Base-by-base conservation (phyloP, 2,329 filamentous ascomycete species). In the Sporothrix curviconia region DNA sequence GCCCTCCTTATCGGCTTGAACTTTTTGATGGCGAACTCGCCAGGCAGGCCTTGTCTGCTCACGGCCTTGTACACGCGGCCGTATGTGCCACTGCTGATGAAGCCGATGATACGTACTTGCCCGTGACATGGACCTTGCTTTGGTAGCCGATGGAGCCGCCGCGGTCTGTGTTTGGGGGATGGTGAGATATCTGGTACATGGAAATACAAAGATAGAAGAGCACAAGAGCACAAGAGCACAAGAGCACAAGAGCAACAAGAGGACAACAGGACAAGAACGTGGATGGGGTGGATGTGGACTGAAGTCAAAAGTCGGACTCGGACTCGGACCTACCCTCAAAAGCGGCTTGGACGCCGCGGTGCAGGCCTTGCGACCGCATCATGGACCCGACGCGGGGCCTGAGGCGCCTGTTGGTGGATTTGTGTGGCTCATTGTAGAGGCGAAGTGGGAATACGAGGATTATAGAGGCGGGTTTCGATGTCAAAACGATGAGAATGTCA, bases 1-100 rank as follows among this genome's bases (percentile, higher is more conserved):
- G 58, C 94, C 94, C 74, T 99, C 94, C 75, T 97, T 99, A 73
- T 99, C 94, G 92, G 92, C 77, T 96, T 96, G 82, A 96, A 96
- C 82, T 99, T 99, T 71, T 99, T 99, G 77, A 99, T 99, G 65
- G 94, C 94, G 69, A 96, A 96, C 68, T 96, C 90, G 62, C 89
- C 89, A 53, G 83, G 74, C 70, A 85, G 77, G 65, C 85, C 83
- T 75, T 87, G 81, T 63, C 86, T 85, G 65, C 89, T 85, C 43
- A 90, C 78, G 17, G 94, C 94, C 70, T 99, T 99, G 82, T 97
- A 99, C 7, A 99, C 94, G 32, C 94, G 87, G 36, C 94, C 94
- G 81, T 99, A 99, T 15, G 94, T 99, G 47, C 94, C 94, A 65
- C 90, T 96, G 69, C 90, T 96, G 66, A 99, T 99, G 78, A 99